These are phyloP conservation scores for Bertia moriformis DNA, from an alignment of 2,329 filamentous ascomycete genomes.

Conservation along the genomic window DNA sequence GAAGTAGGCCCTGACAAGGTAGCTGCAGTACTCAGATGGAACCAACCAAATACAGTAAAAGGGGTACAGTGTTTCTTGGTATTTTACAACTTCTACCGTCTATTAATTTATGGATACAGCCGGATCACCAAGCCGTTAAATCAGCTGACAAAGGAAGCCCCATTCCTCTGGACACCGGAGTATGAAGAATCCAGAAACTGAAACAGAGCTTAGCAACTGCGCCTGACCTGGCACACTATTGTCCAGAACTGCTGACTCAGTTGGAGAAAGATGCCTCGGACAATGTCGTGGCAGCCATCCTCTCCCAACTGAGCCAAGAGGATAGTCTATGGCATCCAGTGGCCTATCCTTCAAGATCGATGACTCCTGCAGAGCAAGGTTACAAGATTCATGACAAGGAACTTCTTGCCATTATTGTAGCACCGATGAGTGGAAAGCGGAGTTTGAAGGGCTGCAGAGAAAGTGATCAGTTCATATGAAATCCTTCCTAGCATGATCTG, in stretches of 20 bases:
- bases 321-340: constrained; percentile 4
- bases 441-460: too few species aligned
- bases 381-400: constrained; percentile 20
- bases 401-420: constrained; percentile 17
- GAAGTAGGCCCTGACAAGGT: constrained; percentile 7
- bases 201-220: not conserved
- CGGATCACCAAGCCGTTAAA: constrained; percentile 6
- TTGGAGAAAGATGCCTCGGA: constrained; percentile 11
- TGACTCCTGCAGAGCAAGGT: constrained; percentile 8
- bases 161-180: not conserved
- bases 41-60: constrained; percentile 3
- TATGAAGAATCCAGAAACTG: not conserved
- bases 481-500: too few species aligned
- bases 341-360: constrained; percentile 6
- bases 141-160: constrained; percentile 5
- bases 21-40: constrained; percentile 7
- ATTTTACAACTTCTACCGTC: constrained; percentile 16
- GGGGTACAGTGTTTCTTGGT: constrained; percentile 13
- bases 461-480: too few species aligned
- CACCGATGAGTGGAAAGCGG: too few species aligned
- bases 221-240: not conserved
- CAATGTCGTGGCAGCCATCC: constrained; percentile 2
- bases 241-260: not conserved
- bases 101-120: constrained; percentile 11
- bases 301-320: constrained; percentile 1